Evolutionary conservation across 2,329 filamentous ascomycete genomes (phyloP), one percentile per base, ranked within the genome.

Genomic region (Botrytis porri): DNA sequence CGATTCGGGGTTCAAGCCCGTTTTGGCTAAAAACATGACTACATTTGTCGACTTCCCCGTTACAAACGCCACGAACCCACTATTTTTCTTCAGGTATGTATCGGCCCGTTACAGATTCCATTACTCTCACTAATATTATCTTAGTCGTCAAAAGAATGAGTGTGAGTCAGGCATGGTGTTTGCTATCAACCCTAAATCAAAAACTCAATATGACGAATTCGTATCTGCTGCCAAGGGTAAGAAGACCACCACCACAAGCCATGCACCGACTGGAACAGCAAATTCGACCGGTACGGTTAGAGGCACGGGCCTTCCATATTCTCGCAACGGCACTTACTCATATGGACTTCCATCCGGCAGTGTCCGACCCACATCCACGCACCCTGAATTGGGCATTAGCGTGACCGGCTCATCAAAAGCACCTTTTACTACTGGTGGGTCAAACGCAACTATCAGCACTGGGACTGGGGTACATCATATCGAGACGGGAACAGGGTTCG

Each of bases 101-200:
- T 45, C 35, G 6, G 60, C 43, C 32, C 64, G 29, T 64, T 41
- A 32, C 57, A 64, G 35, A 57, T 39, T 51, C 14, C 20, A 57
- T 18, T 20, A 25, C 35, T 10, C 29, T 57, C 25, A 54, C 65
- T 72, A 69, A 75, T 29, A 20, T 61, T 35, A 32, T 57, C 3
- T 8, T 37, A 74, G 72, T 72, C 62, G 59, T 25, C 69, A 75
- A 63, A 57, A 66, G 35, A 63, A 43, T 45, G 74, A 73, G 41
- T 74, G 74, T 64, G 61, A 74, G 45, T 39, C 71, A 37, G 74
- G 73, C 32, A 75, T 75, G 73, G 70, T 75, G n/a, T 75, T 75
- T 45, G 73, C 70, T 7, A 73, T 73, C n/a, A 75, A 75, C 25
- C 66, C 73, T 41, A 71, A 67, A 39, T 66, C 70, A 7, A 69